phyloP scores from a whole-genome alignment of 2,329 filamentous ascomycete genomes.

The Xenosphaeropsis pyriputrescens region DNA sequence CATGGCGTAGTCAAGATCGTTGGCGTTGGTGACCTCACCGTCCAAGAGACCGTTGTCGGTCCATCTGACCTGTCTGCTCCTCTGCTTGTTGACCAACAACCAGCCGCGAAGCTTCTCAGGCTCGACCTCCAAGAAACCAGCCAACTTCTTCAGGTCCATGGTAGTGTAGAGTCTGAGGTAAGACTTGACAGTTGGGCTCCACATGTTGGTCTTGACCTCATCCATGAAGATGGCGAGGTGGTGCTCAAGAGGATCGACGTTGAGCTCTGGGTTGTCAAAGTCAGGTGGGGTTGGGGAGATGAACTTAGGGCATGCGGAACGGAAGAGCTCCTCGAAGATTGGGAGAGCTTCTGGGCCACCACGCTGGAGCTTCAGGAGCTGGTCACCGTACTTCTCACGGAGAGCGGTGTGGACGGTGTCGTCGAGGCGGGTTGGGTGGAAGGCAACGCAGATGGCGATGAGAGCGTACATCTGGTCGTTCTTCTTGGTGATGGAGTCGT shows the following conservation, averaged over 20 bases:
- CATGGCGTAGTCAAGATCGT: constrained; percentile 93
- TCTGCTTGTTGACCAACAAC: constrained; percentile 96
- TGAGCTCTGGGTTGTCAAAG: constrained; percentile 92
- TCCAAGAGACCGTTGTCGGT: constrained; percentile 79
- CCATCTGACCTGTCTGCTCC: constrained; percentile 92
- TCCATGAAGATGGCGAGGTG: constrained; percentile 98
- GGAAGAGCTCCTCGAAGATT: constrained; percentile 97
- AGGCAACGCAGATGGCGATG: constrained; percentile 96
- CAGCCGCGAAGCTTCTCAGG: constrained; percentile 91
- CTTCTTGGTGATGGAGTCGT: constrained; percentile 99
- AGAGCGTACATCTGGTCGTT: constrained; percentile 99
- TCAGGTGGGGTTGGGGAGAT: constrained; percentile 94
- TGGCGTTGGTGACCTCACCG: constrained; percentile 83
- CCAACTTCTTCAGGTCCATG: constrained; percentile 97
- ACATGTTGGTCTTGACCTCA: constrained; percentile 99
- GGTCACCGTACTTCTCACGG: constrained; percentile 97
- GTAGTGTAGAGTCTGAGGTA: constrained; percentile 99
- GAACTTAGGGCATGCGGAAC: constrained; percentile 96
- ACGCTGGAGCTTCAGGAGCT: constrained; percentile 91
- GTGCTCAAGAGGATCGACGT: constrained; percentile 95
- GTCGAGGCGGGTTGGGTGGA: constrained; percentile 92
- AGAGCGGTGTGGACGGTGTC: constrained; percentile 98
- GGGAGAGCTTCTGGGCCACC: constrained; percentile 90
- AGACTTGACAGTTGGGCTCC: constrained; percentile 92
- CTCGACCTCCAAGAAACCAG: constrained; percentile 91